Percentiles rank a stretch among this genome's conserved stretches.
phyloP scores from a whole-genome alignment of 2,329 filamentous ascomycete genomes.

The Diatrype stigma region DNA sequence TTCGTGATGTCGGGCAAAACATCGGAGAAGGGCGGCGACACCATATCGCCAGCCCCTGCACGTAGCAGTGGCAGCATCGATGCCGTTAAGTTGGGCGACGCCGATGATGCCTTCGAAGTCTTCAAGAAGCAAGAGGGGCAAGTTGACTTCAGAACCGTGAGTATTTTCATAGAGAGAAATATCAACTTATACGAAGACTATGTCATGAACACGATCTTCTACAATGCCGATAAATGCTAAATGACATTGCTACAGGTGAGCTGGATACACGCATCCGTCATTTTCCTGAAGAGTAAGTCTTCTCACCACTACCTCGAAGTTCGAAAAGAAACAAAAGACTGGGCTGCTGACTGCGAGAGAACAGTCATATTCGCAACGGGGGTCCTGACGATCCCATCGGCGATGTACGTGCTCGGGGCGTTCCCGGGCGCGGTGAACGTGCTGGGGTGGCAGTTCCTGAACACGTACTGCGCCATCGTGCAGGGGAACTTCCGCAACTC shows the following conservation, averaged over 20 bases:
- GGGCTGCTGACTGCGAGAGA: not conserved
- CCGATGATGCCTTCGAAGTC: slow-evolving; percentile 34
- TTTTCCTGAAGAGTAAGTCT: slow-evolving; percentile 39
- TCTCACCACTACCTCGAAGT: not conserved
- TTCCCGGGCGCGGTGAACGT: slow-evolving; percentile 39
- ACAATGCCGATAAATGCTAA: not conserved
- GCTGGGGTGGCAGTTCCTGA: slow-evolving; percentile 36
- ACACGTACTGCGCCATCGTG: slow-evolving; percentile 28
- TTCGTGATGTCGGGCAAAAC: not conserved
- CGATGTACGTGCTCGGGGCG: slow-evolving; percentile 39
- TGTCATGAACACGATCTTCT: not conserved
- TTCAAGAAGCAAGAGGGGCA: slow-evolving; percentile 39
- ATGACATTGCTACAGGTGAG: slow-evolving; percentile 10
- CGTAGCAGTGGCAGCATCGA: slow-evolving; percentile 19
- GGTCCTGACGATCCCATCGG: slow-evolving; percentile 37
- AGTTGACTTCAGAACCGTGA: slow-evolving; percentile 44
- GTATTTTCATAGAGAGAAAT: not conserved
- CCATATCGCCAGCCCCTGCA: slow-evolving; percentile 14
- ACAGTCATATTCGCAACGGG: slow-evolving; percentile 40
- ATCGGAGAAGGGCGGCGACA: slow-evolving; percentile 9
- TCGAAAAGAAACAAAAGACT: not conserved
- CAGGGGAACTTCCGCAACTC: slow-evolving; percentile 36
- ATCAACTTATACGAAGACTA: not conserved
- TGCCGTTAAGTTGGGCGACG: slow-evolving; percentile 17
- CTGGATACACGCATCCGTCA: slow-evolving; percentile 43